Base-by-base conservation (phyloP, 2,329 filamentous ascomycete species). In the Ophiostoma sp. region DNA sequence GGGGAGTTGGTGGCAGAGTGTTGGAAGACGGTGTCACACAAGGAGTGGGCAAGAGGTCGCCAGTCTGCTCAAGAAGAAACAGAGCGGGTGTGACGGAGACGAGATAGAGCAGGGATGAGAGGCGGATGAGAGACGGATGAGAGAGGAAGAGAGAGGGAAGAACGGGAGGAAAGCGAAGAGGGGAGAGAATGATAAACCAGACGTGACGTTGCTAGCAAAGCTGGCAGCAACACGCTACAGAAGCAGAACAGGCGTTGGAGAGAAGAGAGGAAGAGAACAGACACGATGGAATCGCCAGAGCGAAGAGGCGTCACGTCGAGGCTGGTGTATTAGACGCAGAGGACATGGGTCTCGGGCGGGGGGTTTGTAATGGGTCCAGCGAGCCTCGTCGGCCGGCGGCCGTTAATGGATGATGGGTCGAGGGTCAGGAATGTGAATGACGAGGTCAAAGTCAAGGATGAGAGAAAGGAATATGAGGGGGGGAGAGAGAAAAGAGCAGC, bases 281-380 rank as follows among this genome's bases (percentile, higher is more conserved):
- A 40, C 7, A 18, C 45, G 14, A 42, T 27, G 27, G 27, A 27
- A 27, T 27, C 27, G 27, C 27, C 27, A 27, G 27, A 27, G 42
- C 18, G 36, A 68, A 41, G 44, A 42, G 36, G 42, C 11, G 55
- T 60, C 27, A 60, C 55, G 55, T 60, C 55, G 55, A 60, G 55
- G 55, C 55, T 60, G 55, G 27, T 27, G 27, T 27, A 27, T 27
- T 27, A 27, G 27, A 27, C 27, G 27, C 27, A 27, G 36, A 60
- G 12, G 14, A 18, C 38, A 60, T 60, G 55, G 55, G 55, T 40
- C 55, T 60, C 36, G 38, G 38, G 55, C 55, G 55, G 55, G 55
- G 49, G 55, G 27, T 18, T 38, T 38, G 55, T 38, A 38, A 14
- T 60, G 55, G 52, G 55, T 38, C 55, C 55, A 60, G 55, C 55